A percentile compares a stretch with the other conserved stretches of the same genome.
These are phyloP conservation scores for Smallanthus sonchifolius DNA, from an alignment of 129 eudicot species.

Conservation along the genomic window DNA sequence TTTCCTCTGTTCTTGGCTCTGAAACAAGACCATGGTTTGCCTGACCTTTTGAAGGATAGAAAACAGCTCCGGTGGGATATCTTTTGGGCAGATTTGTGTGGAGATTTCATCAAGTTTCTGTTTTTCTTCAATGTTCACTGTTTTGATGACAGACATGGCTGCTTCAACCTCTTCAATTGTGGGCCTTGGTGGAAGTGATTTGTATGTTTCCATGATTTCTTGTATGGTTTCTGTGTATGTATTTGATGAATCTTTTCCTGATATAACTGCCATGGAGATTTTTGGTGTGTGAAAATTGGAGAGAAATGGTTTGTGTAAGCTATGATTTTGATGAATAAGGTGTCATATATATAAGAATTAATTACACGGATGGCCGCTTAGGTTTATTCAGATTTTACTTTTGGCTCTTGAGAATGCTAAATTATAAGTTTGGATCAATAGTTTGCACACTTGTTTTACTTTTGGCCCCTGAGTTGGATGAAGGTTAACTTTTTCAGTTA, in stretches of 20 bases:
- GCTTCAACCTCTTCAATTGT: slow-evolving; percentile 72
- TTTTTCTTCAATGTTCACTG: slow-evolving; percentile 42
- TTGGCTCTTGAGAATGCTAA: no score
- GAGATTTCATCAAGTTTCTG: slow-evolving; percentile 48
- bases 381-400: no score
- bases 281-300: slow-evolving; percentile 3
- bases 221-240: slow-evolving; percentile 41
- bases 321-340: slow-evolving; percentile 10
- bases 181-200: slow-evolving; percentile 76
- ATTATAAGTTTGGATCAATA: no score
- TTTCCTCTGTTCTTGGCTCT: slow-evolving; percentile 60
- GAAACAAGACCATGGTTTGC: slow-evolving; percentile 47
- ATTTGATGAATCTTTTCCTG: slow-evolving; percentile 34
- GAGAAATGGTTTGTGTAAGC: slow-evolving; percentile 9
- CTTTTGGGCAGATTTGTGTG: slow-evolving; percentile 35
- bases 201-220: slow-evolving; percentile 66
- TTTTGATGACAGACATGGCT: slow-evolving; percentile 55
- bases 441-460: no score
- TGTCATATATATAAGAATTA: not conserved
- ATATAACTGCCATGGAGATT: slow-evolving; percentile 32
- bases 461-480: no score
- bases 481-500: no score
- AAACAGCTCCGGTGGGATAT: slow-evolving; percentile 50
- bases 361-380: no score
- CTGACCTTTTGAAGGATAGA: slow-evolving; percentile 51